Conservation (phyloP, 805 yeast species). For the Hanseniaspora mollemarum region DNA sequence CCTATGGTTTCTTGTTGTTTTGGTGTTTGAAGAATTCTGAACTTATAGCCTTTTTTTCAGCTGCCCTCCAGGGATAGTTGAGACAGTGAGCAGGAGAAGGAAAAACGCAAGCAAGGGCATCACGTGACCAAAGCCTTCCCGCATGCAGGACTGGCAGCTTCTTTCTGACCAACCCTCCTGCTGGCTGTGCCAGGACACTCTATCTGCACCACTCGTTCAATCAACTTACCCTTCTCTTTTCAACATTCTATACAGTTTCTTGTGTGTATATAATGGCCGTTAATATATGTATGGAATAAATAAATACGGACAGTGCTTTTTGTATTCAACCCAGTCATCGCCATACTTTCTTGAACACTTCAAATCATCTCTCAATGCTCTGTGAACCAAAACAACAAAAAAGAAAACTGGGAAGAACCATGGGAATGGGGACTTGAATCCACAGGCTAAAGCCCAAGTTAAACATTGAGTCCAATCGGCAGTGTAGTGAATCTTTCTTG, state of each 20-base stretch:
- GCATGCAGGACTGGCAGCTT: no score
- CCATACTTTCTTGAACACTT: conserved; percentile 86
- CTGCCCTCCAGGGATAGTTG: no score
- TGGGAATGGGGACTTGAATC: conserved; percentile 77
- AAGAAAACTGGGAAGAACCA: conserved; percentile 94
- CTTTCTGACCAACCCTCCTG: no score
- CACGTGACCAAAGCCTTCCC: no score
- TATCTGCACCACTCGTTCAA: no score
- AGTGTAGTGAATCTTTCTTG: conserved; percentile 89
- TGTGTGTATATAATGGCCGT: conserved; percentile 3
- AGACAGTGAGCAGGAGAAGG: no score
- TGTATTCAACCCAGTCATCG: conserved; percentile 81
- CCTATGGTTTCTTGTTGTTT: not conserved
- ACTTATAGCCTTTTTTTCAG: no score
- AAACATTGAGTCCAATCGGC: conserved; percentile 83
- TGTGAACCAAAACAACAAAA: conserved; percentile 73
- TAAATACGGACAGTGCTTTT: conserved; percentile 77
- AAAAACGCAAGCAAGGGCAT: no score
- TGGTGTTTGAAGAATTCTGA: no score
- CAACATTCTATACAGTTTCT: not conserved
- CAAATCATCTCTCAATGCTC: conserved; percentile 76
- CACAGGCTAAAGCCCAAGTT: conserved; percentile 88
- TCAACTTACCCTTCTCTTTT: no score
- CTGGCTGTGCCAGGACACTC: no score
- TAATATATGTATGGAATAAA: conserved; percentile 80